Base-by-base conservation (phyloP, 169 alveolate species). In the Babesia sp. region DNA sequence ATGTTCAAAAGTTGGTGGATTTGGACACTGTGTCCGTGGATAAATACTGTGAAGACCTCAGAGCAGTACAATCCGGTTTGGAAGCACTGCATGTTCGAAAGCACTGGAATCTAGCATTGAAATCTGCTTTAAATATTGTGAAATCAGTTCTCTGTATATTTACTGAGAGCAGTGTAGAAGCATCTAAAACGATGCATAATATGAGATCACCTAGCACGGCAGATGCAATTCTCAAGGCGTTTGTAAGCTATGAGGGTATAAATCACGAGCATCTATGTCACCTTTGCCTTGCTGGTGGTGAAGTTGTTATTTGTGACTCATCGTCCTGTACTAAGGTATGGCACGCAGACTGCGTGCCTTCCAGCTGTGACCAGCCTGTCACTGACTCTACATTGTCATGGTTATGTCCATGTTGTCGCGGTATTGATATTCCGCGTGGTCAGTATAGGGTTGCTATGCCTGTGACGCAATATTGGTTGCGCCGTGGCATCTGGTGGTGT, bases 211-310 rank as follows among this genome's bases (percentile, higher is more conserved):
- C 20, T 5, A n/a, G 14, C 28, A 50, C 48, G 33, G 64, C 78
- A n/a, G 53, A 33, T 9, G n/a, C 6, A 53, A 74, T 87, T 53
- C 53, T 80, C 22, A 69, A 70, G 60, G 60, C 51, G n/a, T 31
- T 69, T 36, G 63, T 71, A 41, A 64, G 34, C 31, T 39, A 55
- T 41, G 45, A 57, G n/a, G 87, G 79, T 31, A 48, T 64, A 50
- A 39, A 71, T 11, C 87, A 87, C 60, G 92, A 87, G 37, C 58
- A 67, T 18, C 48, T 87, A 26, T 87, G 92, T 50, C 77, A 79
- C 75, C 66, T 74, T 26, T 87, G 92, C 46, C 71, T 76, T 41
- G 64, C 84, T 26, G 90, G 92, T 8, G 92, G 92, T 41, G 92
- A 87, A 60, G 78, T 87, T 33, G 46, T 83, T 31, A 70, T 87